Evolutionary conservation across 139 green algal species (phyloP), one percentile per base, ranked within the genome.

Genomic region (Chlorella sp.): DNA sequence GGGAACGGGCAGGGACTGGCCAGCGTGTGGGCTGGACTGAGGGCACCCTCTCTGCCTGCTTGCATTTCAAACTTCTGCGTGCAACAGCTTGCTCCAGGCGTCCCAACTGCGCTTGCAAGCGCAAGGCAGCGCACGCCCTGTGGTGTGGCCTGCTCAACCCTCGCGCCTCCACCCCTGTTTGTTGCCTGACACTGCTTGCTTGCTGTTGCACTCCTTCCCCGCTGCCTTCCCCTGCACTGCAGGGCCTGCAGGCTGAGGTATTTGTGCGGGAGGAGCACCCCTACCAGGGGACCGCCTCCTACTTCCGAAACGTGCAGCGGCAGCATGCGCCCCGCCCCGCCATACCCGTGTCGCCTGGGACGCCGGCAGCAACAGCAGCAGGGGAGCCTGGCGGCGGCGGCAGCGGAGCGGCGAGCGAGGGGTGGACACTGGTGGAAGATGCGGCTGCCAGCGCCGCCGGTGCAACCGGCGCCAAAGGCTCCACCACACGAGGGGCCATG

Each of bases 191-290:
- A 37, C 26, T 48, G 78, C 12, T 37, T 21, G 1, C n/a, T 73
- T 32, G 73, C 32, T 79, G 73, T 11, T 1, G 0, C 32, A 79
- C 9, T 7, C 16, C 24, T 36, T 21, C 40, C 24, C 40, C 0
- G 21, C 48, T 1, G 0, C 40, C 0, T 36, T 9, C 2, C 24
- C 26, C 39, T 40, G 48, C 26, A 30, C 11, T 90, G 53, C 86
- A 92, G 71, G 91, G 91, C 32, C 89, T 93, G 40, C 88, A 91
- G 53, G 91, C 91, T 94, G 96, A 82, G 96, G 96, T 76, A 94
- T 99, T 95, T 30, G 97, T 99, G 53, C 90, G 90, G 48, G 86
- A 91, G 30, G 86, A 95, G n/a, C 91, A 93, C 73, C 97, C 98
- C 0, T 99, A 98, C 92, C 90, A 91, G 73, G 96, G 97, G 36